Evolutionary conservation across 257 asterid genomes (phyloP).

Genomic region (Capsicum chinense): DNA sequence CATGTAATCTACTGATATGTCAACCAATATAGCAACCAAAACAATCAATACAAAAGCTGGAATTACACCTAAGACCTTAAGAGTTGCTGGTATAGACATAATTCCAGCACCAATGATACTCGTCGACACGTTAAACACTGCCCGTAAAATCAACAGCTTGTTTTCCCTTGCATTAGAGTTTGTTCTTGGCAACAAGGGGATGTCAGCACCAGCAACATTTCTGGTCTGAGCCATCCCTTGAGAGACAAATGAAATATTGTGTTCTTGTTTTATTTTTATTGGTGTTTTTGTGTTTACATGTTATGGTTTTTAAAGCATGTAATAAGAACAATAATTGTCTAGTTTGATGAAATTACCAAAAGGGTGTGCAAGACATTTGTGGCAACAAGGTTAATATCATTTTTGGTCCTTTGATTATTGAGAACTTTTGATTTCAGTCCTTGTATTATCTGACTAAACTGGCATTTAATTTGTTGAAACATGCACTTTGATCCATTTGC

Average conservation of each 20-base stretch:
- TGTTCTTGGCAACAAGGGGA: slow-evolving; percentile 62
- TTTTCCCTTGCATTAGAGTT: slow-evolving; percentile 20
- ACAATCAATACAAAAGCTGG: slow-evolving; percentile 75
- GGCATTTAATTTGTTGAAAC: neutral
- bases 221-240: slow-evolving; percentile 61
- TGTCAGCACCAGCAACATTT: slow-evolving; percentile 37
- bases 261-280: slow-evolving; percentile 3
- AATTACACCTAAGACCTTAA: slow-evolving; percentile 79
- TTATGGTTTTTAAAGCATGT: neutral
- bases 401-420: neutral
- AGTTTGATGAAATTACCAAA: neutral
- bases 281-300: neutral
- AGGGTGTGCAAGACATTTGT: neutral
- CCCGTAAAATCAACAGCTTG: slow-evolving; percentile 60
- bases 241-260: neutral
- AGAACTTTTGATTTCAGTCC: neutral
- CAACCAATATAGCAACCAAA: slow-evolving; percentile 63
- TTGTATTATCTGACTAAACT: neutral
- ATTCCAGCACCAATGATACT: slow-evolving; percentile 96
- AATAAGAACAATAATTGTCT: slow-evolving; percentile 2
- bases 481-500: neutral
- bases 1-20: slow-evolving; percentile 86
- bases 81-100: slow-evolving; percentile 95
- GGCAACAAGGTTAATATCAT: neutral
- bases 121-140: slow-evolving; percentile 89